Base-by-base conservation (phyloP, 169 alveolate genomes). In the Fabrea salina region DNA sequence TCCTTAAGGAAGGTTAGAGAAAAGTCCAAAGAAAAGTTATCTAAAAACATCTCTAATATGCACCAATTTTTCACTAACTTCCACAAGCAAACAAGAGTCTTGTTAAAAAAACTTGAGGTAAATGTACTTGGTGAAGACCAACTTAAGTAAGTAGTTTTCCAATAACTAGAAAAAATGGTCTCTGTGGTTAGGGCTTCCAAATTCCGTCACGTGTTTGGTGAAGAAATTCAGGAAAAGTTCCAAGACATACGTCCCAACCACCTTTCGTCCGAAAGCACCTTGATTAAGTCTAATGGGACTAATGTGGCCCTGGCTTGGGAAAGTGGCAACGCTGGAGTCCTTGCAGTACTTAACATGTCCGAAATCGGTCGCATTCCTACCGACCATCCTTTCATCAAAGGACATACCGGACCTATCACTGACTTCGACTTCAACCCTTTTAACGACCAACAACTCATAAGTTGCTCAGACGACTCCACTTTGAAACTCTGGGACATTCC, bases 361-460 rank as follows among this genome's bases (percentile, higher is more conserved):
- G 86, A 84, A 33, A 74, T 47, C 33, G 59, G 72, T 35, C 67
- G 86, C n/a, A 35, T 87, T 27, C 71, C 76, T 25, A 77, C 84
- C 43, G 68, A 61, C 49, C 79, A 58, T 19, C 93, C 93, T 37
- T 75, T 84, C 77, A 53, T 90, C 5, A 83, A 75, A 70, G 95
- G 92, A 0, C 95, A 90, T 74, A 78, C 79, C 8, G 91, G 88
- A n/a, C 81, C 84, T 57, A 82, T 90, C 33, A 59, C 82, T 37
- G 95, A 90, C 81, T 66, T 85, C 27, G 92, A 90, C 50, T 90
- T 90, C 82, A 78, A 86, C 61, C 95, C 95, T 2, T 90, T 87
- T 66, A 70, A 70, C 33, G 85, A 86, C 16, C 80, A 85, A 64
- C 66, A 85, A 30, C 37, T 90, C 16, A 89, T 89, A 16, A 84